Percentiles rank a stretch among this genome's conserved stretches.
These are phyloP conservation scores for Aspergillus sp. DNA, from an alignment of 2,329 filamentous ascomycete species.

Conservation along the genomic window DNA sequence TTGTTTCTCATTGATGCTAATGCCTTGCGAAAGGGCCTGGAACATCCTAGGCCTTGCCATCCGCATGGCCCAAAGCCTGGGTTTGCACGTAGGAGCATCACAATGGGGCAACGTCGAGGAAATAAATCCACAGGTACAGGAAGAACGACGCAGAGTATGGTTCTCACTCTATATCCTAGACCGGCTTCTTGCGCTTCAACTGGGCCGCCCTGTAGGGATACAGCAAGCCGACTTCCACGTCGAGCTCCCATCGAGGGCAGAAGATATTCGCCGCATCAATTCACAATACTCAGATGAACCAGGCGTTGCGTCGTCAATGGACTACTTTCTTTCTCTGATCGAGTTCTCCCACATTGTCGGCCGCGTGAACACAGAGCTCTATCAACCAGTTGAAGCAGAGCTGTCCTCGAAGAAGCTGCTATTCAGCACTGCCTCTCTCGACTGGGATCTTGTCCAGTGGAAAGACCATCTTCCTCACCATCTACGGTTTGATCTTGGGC, in stretches of 20 bases:
- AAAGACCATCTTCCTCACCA: constrained; percentile 32
- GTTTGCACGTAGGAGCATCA: constrained; percentile 33
- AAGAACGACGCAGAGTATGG: constrained; percentile 25
- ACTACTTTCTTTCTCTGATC: background rate
- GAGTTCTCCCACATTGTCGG: background rate
- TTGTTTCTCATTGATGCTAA: too few species aligned
- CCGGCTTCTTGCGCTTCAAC: constrained; percentile 39
- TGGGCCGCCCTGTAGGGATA: constrained; percentile 42
- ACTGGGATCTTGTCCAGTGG: constrained; percentile 35
- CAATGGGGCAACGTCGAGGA: background rate
- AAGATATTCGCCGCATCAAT: background rate
- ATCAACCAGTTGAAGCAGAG: background rate
- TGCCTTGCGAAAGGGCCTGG: background rate
- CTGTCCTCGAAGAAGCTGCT: background rate
- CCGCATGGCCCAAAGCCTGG: constrained; percentile 38
- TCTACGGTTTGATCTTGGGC: constrained; percentile 41
- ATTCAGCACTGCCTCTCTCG: constrained; percentile 25
- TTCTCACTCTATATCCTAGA: constrained; percentile 43
- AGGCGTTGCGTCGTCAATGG: background rate
- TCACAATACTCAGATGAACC: too few species aligned
- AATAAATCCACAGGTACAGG: background rate
- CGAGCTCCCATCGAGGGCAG: background rate
- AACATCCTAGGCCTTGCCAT: constrained; percentile 21
- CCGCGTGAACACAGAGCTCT: background rate
- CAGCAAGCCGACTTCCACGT: constrained; percentile 10